Evolutionary conservation across 441 rosid species (phyloP).

Genomic region (Populus trichocarpa): DNA sequence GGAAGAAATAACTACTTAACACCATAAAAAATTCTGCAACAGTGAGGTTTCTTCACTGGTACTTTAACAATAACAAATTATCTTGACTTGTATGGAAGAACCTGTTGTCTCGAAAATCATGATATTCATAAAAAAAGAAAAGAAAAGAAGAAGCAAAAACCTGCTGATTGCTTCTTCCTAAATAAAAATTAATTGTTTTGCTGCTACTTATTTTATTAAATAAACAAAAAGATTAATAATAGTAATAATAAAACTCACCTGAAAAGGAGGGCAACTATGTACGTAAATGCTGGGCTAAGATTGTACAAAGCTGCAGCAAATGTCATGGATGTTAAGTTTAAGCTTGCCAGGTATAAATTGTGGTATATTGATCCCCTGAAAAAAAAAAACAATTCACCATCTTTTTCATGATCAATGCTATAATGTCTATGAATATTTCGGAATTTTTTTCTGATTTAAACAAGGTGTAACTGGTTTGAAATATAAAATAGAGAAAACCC

Average conservation of each 20-base stretch:
- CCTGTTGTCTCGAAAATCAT: no score
- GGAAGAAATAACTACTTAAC: no score
- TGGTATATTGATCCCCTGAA: conserved; percentile 2
- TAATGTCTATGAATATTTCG: no score
- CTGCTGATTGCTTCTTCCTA: background rate
- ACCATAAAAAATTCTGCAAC: background rate
- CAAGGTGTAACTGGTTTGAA: no score
- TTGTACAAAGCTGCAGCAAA: background rate
- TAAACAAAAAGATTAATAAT: no score
- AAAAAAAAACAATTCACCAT: background rate
- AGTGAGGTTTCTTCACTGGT: background rate
- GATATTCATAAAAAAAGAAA: no score
- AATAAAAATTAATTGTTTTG: background rate
- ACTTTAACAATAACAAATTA: no score
- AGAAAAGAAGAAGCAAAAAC: no score
- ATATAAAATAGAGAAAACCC: no score
- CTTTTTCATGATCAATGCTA: background rate
- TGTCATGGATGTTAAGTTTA: background rate
- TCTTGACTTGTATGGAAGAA: no score
- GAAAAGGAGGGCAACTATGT: background rate
- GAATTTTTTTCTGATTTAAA: no score
- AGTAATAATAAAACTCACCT: background rate
- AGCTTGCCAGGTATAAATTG: background rate
- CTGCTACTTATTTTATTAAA: background rate
- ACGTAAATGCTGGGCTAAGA: background rate